Evolutionary conservation across 768 basidiomycete genomes (phyloP), one percentile per base, ranked within the genome.

Genomic region (Suillus tomentosus): DNA sequence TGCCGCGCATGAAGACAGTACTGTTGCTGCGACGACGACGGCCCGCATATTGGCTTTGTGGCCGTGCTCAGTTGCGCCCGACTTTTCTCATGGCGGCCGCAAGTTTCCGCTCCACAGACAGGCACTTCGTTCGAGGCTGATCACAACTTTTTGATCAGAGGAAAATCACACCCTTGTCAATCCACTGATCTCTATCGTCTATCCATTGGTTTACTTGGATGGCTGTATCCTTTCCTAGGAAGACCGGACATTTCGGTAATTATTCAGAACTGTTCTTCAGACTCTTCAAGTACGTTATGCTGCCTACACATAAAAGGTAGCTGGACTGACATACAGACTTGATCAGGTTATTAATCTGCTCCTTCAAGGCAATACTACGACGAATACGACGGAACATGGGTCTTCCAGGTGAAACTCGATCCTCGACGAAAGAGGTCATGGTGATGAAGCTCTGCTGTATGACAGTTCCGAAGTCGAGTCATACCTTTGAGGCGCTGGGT

Each of bases 21-120:
- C n/a, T 56, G 56, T 57, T 56, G 55, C 34, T 40, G 56, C 56
- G 56, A 58, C 56, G 56, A 39, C 55, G 22, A 40, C 56, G 48
- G 14, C 27, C 34, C n/a, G 3, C 9, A 22, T 34, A 56, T n/a
- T 55, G 22, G 14, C 48, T 7, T n/a, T 9, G 37, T 56, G 56
- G 56, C 56, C 56, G 56, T 58, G 56, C 13, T 27, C 15, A 19
- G 24, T 27, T 58, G 11, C 57, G 57, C 57, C 57, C 57, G 39
- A 17, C 2, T 15, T 27, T 58, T 58, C 39, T 58, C 56, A 58
- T 31, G 31, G 57, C 57, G 57, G 57, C 27, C 37, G 56, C 39
- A 58, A 40, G 3, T 58, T 58, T 7, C 57, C 40, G 40, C 57
- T 58, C 57, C 57, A 58, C 57, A 27, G 53, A 36, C 53, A 54